Evolutionary conservation across 805 yeast genomes (phyloP).

Genomic region (Hemisphaericaspora nanyangensis): DNA sequence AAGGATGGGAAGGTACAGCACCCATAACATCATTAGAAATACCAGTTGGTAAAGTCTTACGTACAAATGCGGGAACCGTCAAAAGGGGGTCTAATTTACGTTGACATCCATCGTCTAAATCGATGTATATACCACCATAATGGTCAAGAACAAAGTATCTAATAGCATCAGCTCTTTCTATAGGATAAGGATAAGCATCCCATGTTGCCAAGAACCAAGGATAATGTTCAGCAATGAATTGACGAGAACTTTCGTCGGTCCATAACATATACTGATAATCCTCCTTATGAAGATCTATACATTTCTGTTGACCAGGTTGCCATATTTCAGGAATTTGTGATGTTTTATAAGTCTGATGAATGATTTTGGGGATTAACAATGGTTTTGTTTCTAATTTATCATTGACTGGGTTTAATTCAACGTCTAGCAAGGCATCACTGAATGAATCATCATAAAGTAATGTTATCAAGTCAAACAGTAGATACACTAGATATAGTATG

Average conservation of each 20-base stretch:
- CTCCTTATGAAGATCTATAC: slow-evolving; percentile 68
- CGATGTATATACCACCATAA: slow-evolving; percentile 88
- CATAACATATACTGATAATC: slow-evolving; percentile 85
- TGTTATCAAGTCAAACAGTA: slow-evolving; percentile 68
- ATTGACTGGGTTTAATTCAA: slow-evolving; percentile 56
- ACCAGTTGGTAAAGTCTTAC: slow-evolving; percentile 88
- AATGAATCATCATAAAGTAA: slow-evolving; percentile 69
- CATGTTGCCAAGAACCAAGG: slow-evolving; percentile 84
- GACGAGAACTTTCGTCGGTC: slow-evolving; percentile 83
- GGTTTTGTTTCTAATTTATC: slow-evolving; percentile 39
- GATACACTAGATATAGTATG: slow-evolving; percentile 52
- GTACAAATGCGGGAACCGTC: slow-evolving; percentile 77
- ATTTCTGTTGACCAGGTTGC: slow-evolving; percentile 72
- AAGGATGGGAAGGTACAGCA: slow-evolving; percentile 80
- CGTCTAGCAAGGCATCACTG: slow-evolving; percentile 57
- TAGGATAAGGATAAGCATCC: slow-evolving; percentile 74
- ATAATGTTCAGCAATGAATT: slow-evolving; percentile 72
- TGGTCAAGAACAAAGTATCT: slow-evolving; percentile 80
- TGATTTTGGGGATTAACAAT: slow-evolving; percentile 76
- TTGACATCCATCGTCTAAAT: slow-evolving; percentile 85
- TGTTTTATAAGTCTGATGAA: slow-evolving; percentile 90
- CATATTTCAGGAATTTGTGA: slow-evolving; percentile 75
- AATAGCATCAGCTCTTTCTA: slow-evolving; percentile 87
- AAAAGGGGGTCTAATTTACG: slow-evolving; percentile 76
- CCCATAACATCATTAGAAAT: slow-evolving; percentile 94